Evolutionary conservation across 106 monocot species (phyloP).

Genomic region (Ottelia alismoides): DNA sequence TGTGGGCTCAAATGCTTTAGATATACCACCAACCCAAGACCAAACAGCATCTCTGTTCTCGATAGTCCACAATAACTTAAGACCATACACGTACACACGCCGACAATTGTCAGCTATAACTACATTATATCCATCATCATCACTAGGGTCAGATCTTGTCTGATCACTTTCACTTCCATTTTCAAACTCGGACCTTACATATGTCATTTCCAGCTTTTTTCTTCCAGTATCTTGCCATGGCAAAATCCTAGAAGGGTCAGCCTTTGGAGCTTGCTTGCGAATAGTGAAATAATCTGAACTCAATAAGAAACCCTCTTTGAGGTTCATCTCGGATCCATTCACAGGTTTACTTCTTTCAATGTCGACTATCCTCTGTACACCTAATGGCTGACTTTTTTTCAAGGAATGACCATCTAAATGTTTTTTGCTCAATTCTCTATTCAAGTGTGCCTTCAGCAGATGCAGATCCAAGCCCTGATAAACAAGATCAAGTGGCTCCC

Average conservation of each 20-base stretch:
- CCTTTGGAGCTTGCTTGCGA: constrained; percentile 85
- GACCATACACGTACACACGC: constrained; percentile 84
- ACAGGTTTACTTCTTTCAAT: constrained; percentile 11
- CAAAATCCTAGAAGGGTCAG: constrained; percentile 69
- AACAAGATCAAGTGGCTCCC: constrained; percentile 93
- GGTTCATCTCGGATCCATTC: constrained; percentile 34
- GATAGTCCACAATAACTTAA: constrained; percentile 91
- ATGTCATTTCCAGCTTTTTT: constrained; percentile 58
- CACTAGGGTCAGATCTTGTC: constrained; percentile 78
- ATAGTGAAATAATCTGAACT: constrained; percentile 91
- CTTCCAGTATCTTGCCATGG: constrained; percentile 78
- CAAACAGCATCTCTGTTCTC: constrained; percentile 92
- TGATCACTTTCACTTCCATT: constrained; percentile 76
- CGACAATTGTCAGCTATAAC: constrained; percentile 93
- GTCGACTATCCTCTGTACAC: constrained; percentile 17
- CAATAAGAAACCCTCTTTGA: constrained; percentile 79
- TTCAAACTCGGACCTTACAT: constrained; percentile 67
- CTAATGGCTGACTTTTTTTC: constrained; percentile 20
- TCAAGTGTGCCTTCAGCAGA: constrained; percentile 54
- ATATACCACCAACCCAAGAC: constrained; percentile 80
- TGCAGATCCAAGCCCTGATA: constrained; percentile 91
- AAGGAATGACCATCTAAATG: constrained; percentile 19
- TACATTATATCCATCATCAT: constrained; percentile 98
- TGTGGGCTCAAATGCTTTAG: constrained; percentile 89
- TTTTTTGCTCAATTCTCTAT: constrained; percentile 22